Evolutionary conservation across 108 stramenopile genomes (phyloP), one percentile per base, ranked within the genome.

Genomic region (Pseudonitzschia pungens): DNA sequence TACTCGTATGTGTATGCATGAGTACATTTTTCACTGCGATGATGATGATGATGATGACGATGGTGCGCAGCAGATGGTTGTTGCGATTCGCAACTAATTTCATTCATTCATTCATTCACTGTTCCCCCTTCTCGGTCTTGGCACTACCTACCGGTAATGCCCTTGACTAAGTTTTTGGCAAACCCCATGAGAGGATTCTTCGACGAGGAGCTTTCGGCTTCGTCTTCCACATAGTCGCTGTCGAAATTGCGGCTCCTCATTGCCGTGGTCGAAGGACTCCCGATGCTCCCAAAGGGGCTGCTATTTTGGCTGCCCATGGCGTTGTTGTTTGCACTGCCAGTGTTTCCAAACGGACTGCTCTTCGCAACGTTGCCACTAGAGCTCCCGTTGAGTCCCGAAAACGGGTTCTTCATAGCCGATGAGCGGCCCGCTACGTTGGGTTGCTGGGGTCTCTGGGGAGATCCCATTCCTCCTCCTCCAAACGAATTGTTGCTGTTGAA

Each of bases 381-480:
- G 52, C 18, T 53, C 14, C 52, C 52, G 22, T 55, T 55, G 54
- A 55, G 21, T 1, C 24, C 54, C 54, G 24, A 22, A 55, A 55
- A 55, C 2, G 54, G 54, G 22, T 55, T 55, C 54, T 55, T 55
- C 26, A 26, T 55, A 22, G 54, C 54, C 26, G 54, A 26, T 24
- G 54, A 7, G 12, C 24, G 22, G 24, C 24, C 21, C 22, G 20
- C 36, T 5, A 36, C 36, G 36, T 36, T 36, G 36, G 36, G 36
- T 6, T 36, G 36, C 36, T 2, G 54, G 54, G 54, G 54, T 26
- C 54, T 12, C 54, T 55, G 54, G 2, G 54, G 54, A 20, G 54
- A 22, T 55, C 54, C 54, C 26, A 22, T 26, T 55, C 54, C 54
- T 24, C 50, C 50, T 51, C 54, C 54, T 55, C 54, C 54, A 24